These are phyloP conservation scores for Ascochyta pisi DNA, from an alignment of 2,329 filamentous ascomycete genomes.

Conservation along the genomic window DNA sequence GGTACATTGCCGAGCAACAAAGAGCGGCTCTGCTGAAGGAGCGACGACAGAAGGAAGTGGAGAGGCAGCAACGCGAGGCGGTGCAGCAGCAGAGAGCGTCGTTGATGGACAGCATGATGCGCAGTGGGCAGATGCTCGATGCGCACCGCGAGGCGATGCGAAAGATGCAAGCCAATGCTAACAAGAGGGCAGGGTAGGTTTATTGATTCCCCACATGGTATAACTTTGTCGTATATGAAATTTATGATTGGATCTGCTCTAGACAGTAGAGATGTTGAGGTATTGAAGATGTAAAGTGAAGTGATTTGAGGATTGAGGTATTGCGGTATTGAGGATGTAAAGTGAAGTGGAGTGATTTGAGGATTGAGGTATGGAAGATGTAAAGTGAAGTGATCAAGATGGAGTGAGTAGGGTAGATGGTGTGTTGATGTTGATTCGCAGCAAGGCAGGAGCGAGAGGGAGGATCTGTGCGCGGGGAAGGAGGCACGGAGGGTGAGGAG, in stretches of 20 bases:
- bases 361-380: not conserved
- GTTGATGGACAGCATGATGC: constrained; percentile 76
- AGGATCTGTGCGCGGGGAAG: constrained; percentile 13
- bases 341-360: not conserved
- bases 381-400: too few relatives aligned
- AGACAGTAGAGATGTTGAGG: too few relatives aligned
- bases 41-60: constrained; percentile 67
- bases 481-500: constrained; percentile 1
- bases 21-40: constrained; percentile 63
- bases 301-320: too few relatives aligned
- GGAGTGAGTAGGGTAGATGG: too few relatives aligned
- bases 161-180: constrained; percentile 73
- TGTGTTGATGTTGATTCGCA: not conserved
- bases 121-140: constrained; percentile 75
- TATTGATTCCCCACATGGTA: constrained; percentile 6
- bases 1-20: constrained; percentile 43
- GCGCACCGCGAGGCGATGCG: constrained; percentile 81
- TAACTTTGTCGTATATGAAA: constrained; percentile 1
- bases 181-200: constrained; percentile 41
- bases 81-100: constrained; percentile 67
- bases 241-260: constrained; percentile 6
- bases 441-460: not conserved
- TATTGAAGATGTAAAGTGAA: too few relatives aligned
- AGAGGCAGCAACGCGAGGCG: constrained; percentile 64
- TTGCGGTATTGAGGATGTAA: too few relatives aligned